A percentile compares a stretch with the other conserved stretches of the same genome.
These are phyloP conservation scores for Komagataella phaffii DNA, from an alignment of 805 yeast genomes.

Conservation along the genomic window DNA sequence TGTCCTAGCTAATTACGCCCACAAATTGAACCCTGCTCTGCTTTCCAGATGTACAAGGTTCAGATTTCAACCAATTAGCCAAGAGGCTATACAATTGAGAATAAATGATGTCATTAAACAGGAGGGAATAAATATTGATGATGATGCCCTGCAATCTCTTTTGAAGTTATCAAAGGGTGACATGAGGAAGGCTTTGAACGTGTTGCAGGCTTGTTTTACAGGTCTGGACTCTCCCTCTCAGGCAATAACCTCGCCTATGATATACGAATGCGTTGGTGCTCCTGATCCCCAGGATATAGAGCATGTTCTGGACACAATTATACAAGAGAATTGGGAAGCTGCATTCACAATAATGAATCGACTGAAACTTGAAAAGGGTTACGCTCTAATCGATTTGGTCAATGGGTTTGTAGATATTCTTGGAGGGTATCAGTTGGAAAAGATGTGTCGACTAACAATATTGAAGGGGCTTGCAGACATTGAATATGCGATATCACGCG, in stretches of 20 bases:
- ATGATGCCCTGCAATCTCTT: slow-evolving; percentile 52
- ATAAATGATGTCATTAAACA: slow-evolving; percentile 52
- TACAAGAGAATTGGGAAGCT: slow-evolving; percentile 83
- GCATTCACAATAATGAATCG: slow-evolving; percentile 53
- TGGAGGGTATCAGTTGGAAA: slow-evolving; percentile 51
- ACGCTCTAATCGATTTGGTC: slow-evolving; percentile 80
- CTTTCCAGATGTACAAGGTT: slow-evolving; percentile 91
- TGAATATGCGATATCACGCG: slow-evolving; percentile 83
- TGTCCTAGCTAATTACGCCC: slow-evolving; percentile 90
- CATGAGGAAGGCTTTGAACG: slow-evolving; percentile 91
- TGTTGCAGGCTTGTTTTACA: slow-evolving; percentile 86
- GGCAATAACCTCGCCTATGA: slow-evolving; percentile 57
- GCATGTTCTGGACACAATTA: slow-evolving; percentile 57
- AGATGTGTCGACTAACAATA: slow-evolving; percentile 46
- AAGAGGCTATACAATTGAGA: slow-evolving; percentile 55
- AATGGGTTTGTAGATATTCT: slow-evolving; percentile 64
- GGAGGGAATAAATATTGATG: slow-evolving; percentile 48
- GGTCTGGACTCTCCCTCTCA: slow-evolving; percentile 35
- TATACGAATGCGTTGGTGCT: slow-evolving; percentile 91
- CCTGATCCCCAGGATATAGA: slow-evolving; percentile 85
- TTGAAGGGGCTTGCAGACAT: slow-evolving; percentile 70
- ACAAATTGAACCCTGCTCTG: slow-evolving; percentile 89
- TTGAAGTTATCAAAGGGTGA: slow-evolving; percentile 79
- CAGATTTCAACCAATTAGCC: slow-evolving; percentile 73
- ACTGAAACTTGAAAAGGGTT: slow-evolving; percentile 61